These are phyloP conservation scores for Lentinus brumalis DNA, from an alignment of 768 basidiomycete genomes.

Conservation along the genomic window DNA sequence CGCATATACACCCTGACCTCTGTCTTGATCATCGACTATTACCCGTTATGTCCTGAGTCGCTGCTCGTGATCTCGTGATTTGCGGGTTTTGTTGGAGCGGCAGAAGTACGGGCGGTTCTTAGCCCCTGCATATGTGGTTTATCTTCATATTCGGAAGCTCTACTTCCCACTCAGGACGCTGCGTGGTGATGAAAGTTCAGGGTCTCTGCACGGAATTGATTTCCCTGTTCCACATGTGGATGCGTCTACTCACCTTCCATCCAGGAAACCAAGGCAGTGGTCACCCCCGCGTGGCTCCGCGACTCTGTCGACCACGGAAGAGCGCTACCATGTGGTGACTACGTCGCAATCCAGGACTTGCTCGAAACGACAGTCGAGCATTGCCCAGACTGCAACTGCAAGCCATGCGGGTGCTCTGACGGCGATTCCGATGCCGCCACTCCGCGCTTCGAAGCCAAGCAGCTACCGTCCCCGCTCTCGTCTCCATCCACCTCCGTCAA, in stretches of 20 bases:
- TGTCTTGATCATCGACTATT: no score
- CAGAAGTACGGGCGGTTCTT: no score
- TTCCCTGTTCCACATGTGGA: no score
- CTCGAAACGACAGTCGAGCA: conserved; percentile 46
- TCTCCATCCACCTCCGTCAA: background rate
- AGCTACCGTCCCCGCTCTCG: conserved; percentile 5
- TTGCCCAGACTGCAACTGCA: conserved; percentile 42
- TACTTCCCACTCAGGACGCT: no score
- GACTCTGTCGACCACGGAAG: conserved; percentile 51
- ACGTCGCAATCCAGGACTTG: conserved; percentile 57
- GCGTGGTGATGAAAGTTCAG: no score
- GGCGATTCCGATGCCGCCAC: conserved; percentile 4
- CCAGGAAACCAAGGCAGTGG: conserved; percentile 66
- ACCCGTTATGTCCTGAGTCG: no score
- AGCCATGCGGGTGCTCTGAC: conserved; percentile 27
- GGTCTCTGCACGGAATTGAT: no score
- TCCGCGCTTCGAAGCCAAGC: background rate
- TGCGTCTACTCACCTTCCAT: background rate
- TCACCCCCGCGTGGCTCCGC: conserved; percentile 71
- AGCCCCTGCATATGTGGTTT: no score
- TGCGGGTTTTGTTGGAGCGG: no score
- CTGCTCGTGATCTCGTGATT: no score
- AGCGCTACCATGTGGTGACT: conserved; percentile 53
- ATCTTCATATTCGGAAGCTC: no score
- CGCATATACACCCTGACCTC: no score